Evolutionary conservation across 345 rosid genomes (phyloP).

Genomic region (Chamaenerion angustifolium): DNA sequence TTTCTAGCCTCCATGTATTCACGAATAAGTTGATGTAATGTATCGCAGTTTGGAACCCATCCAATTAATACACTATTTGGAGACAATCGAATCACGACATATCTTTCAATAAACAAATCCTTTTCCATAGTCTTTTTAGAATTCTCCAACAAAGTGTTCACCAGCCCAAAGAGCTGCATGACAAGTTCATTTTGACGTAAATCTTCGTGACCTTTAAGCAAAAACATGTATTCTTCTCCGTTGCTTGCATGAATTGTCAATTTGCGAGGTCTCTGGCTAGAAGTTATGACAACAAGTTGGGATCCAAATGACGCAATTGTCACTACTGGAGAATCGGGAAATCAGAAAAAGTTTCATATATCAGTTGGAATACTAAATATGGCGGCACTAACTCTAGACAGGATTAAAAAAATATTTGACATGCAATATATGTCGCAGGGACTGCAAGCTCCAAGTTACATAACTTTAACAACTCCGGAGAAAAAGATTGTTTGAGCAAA

Average conservation of each 20-base stretch:
- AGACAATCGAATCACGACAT: constrained; percentile 84
- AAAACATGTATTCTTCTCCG: constrained; percentile 81
- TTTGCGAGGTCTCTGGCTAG: constrained; percentile 92
- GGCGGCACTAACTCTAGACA: not conserved
- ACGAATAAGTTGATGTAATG: constrained; percentile 80
- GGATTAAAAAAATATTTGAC: constrained; percentile 24
- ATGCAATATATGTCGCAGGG: constrained; percentile 93
- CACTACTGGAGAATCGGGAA: constrained; percentile 70
- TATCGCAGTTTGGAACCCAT: constrained; percentile 98
- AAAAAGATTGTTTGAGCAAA: constrained; percentile 53
- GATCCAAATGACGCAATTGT: constrained; percentile 84
- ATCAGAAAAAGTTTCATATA: not conserved
- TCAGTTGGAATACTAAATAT: not conserved
- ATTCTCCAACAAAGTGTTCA: constrained; percentile 80
- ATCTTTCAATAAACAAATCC: constrained; percentile 80
- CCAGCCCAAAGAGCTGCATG: constrained; percentile 99
- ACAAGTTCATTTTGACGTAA: constrained; percentile 99
- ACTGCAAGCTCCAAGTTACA: constrained; percentile 90
- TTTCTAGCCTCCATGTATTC: constrained; percentile 93
- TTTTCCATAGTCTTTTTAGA: constrained; percentile 82
- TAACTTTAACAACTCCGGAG: constrained; percentile 87
- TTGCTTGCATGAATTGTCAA: constrained; percentile 93
- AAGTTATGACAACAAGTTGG: constrained; percentile 82
- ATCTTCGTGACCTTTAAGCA: constrained; percentile 98
- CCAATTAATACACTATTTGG: constrained; percentile 91